These are phyloP conservation scores for Knufia petricola DNA, from an alignment of 2,329 filamentous ascomycete species.

Conservation along the genomic window DNA sequence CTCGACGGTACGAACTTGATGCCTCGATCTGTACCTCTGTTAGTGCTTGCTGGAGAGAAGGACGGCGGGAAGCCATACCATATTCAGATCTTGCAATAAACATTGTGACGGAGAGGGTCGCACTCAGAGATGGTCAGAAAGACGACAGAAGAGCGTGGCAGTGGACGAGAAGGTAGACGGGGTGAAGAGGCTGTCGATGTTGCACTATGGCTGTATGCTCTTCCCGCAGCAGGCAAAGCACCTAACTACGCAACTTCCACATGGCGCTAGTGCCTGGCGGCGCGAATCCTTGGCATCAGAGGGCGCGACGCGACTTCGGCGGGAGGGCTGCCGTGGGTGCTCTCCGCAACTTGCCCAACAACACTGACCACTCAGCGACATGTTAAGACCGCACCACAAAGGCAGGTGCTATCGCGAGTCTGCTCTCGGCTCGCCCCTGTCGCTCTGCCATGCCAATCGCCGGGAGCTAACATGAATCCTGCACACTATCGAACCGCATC, in stretches of 20 bases:
- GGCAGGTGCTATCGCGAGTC: background rate
- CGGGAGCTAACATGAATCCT: constrained; percentile 17
- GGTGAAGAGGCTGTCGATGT: too few species aligned
- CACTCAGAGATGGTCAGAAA: background rate
- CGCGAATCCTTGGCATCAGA: background rate
- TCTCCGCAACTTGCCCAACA: background rate
- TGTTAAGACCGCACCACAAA: background rate
- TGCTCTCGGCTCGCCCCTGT: background rate
- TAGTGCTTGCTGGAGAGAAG: constrained; percentile 25
- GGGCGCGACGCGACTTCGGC: constrained; percentile 1
- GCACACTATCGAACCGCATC: constrained; percentile 23
- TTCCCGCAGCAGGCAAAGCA: background rate
- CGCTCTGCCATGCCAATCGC: background rate
- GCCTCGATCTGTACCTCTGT: constrained; percentile 64
- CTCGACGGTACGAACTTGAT: constrained; percentile 67
- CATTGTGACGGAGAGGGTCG: constrained; percentile 50
- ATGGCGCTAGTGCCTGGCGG: background rate
- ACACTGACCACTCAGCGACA: background rate
- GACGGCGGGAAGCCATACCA: constrained; percentile 50
- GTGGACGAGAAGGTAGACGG: too few species aligned
- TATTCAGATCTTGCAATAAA: constrained; percentile 99
- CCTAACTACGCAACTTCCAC: constrained; percentile 2
- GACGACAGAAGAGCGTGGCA: too few species aligned
- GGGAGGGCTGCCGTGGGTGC: background rate
- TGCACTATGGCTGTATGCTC: too few species aligned